phyloP scores from a whole-genome alignment of 495 filamentous ascomycete genomes.

The Cairneyella variabilis region DNA sequence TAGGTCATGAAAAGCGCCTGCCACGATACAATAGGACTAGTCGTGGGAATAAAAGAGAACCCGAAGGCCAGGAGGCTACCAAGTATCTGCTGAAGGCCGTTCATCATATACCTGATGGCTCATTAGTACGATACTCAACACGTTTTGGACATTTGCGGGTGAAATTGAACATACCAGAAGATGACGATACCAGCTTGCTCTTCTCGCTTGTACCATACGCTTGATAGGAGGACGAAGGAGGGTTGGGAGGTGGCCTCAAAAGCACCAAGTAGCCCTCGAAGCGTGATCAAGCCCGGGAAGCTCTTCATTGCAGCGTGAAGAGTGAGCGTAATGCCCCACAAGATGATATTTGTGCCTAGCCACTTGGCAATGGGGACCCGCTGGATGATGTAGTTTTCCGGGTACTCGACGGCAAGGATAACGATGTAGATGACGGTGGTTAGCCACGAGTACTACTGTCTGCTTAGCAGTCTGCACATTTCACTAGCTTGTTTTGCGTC shows the following conservation, averaged over 20 bases:
- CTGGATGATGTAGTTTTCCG: slow-evolving; percentile 56
- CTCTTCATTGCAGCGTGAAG: slow-evolving; percentile 45
- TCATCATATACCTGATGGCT: slow-evolving; percentile 47
- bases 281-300: slow-evolving; percentile 46
- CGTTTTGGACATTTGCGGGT: neutral
- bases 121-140: slow-evolving; percentile 49
- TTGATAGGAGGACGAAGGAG: slow-evolving; percentile 54
- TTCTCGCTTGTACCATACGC: slow-evolving; percentile 57
- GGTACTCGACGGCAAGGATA: slow-evolving; percentile 60
- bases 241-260: slow-evolving; percentile 59
- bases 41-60: neutral
- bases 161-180: slow-evolving; percentile 46
- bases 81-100: slow-evolving; percentile 49
- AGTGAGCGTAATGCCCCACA: slow-evolving; percentile 53
- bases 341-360: slow-evolving; percentile 52
- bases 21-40: slow-evolving; percentile 8
- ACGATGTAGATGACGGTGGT: slow-evolving; percentile 59
- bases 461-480: neutral
- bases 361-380: slow-evolving; percentile 57
- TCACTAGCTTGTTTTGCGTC: slow-evolving; percentile 28
- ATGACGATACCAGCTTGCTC: slow-evolving; percentile 55
- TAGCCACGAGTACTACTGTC: slow-evolving; percentile 46
- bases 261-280: slow-evolving; percentile 57
- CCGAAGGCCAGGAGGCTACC: slow-evolving; percentile 13
- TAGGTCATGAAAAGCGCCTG: slow-evolving; percentile 55